phyloP scores from a whole-genome alignment of 331 rosid species.

The Malus hybrid region DNA sequence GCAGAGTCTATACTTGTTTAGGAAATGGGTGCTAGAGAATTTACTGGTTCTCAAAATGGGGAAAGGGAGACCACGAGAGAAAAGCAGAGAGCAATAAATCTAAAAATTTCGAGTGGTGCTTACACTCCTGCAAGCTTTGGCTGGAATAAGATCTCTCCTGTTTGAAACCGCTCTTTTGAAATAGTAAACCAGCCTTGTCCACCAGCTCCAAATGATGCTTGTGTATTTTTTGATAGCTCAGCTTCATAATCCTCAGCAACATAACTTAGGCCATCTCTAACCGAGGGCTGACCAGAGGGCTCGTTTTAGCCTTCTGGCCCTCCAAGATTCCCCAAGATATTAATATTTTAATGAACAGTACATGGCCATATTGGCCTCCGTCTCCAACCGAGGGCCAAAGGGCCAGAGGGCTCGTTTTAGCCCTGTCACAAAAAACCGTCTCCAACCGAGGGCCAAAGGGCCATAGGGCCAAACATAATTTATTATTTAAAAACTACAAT shows the following conservation, averaged over 20 bases:
- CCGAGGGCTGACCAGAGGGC: no score
- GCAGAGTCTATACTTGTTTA: neutral
- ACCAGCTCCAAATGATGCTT: constrained; percentile 47
- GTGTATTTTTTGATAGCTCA: constrained; percentile 51
- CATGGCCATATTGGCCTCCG: no score
- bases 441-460: no score
- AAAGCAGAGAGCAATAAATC: neutral
- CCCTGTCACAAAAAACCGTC: no score
- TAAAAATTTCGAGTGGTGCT: constrained; percentile 13
- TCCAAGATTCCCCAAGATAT: no score
- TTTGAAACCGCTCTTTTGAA: constrained; percentile 79
- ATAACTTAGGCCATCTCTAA: no score
- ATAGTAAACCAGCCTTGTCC: constrained; percentile 70
- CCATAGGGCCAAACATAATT: no score
- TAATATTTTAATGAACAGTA: no score
- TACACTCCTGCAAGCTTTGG: constrained; percentile 76
- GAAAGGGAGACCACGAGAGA: neutral
- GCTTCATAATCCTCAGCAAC: constrained; percentile 83
- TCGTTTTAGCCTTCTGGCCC: no score
- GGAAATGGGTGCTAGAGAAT: neutral
- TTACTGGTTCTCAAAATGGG: neutral
- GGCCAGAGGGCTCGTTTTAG: no score
- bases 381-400: no score
- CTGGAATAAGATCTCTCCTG: constrained; percentile 72
- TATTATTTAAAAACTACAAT: no score